These are phyloP conservation scores for Eimeria sp. DNA, from an alignment of 169 alveolate species.

Conservation along the genomic window DNA sequence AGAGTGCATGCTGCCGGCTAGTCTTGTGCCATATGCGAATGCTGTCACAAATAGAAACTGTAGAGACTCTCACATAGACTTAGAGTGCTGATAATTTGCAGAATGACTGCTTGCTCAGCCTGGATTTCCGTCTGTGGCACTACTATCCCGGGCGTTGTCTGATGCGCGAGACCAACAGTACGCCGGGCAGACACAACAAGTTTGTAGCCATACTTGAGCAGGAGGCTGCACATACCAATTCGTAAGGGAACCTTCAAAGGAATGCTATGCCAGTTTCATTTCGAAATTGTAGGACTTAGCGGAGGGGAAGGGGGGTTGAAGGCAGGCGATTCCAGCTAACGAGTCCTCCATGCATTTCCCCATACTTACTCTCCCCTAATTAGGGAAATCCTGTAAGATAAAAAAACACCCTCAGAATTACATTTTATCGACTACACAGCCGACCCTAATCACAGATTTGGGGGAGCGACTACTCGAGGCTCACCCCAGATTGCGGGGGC, in stretches of 20 bases:
- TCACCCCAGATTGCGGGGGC: constrained; percentile 41
- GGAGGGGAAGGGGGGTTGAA: background rate
- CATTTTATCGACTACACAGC: background rate
- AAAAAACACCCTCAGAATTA: background rate
- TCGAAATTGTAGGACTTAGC: background rate
- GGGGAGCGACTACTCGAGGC: constrained; percentile 44
- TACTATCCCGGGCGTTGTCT: background rate
- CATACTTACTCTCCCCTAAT: background rate
- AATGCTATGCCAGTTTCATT: background rate
- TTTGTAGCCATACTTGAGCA: background rate
- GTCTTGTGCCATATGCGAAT: background rate
- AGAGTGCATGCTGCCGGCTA: background rate
- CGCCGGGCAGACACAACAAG: background rate
- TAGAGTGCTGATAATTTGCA: background rate
- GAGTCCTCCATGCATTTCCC: background rate
- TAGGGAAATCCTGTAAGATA: background rate
- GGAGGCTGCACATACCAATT: background rate
- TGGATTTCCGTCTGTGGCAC: no score
- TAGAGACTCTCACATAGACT: background rate
- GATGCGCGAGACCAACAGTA: background rate
- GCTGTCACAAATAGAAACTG: background rate
- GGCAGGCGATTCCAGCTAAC: background rate
- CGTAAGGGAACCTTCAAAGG: background rate
- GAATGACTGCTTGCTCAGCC: background rate
- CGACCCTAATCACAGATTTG: background rate